These are phyloP conservation scores for Helotiales sp. DNA, from an alignment of 2,329 filamentous ascomycete species.

Conservation along the genomic window DNA sequence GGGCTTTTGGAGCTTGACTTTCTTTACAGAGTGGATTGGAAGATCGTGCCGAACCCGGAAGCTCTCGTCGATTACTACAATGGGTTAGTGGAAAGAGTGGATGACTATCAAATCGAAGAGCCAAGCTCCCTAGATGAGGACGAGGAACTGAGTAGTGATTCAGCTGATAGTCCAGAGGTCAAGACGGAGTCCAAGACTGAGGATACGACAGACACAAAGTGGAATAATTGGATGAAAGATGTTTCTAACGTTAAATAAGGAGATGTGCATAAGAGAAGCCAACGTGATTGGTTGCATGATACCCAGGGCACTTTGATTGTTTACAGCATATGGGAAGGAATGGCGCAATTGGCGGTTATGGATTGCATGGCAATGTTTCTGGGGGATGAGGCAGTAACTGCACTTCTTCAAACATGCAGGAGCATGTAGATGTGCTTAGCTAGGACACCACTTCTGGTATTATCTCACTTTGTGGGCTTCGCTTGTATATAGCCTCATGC, in stretches of 20 bases:
- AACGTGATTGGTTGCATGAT: conserved; percentile 6
- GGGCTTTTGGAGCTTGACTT: conserved; percentile 93
- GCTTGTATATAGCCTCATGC: neutral
- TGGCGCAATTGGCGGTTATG: neutral
- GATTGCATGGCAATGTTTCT: neutral
- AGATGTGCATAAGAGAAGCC: conserved; percentile 4
- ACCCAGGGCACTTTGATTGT: conserved; percentile 5
- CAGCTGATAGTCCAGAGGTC: conserved; percentile 24
- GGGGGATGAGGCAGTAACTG: neutral
- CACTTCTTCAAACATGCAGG: neutral
- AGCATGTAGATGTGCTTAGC: neutral
- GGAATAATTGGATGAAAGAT: conserved; percentile 35
- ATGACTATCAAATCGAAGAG: conserved; percentile 53
- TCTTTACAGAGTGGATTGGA: conserved; percentile 89
- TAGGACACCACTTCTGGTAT: neutral
- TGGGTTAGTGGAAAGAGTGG: conserved; percentile 71
- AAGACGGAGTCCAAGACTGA: conserved; percentile 6
- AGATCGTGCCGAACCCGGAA: conserved; percentile 93
- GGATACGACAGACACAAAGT: conserved; percentile 26
- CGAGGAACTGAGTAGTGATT: conserved; percentile 36
- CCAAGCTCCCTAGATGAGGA: conserved; percentile 30
- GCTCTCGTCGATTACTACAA: conserved; percentile 91
- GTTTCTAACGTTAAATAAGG: conserved; percentile 23
- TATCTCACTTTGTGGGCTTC: neutral
- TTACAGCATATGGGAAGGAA: neutral